Conservation (phyloP, 306 rosid genomes). For the Herpetospermum pedunculosum region DNA sequence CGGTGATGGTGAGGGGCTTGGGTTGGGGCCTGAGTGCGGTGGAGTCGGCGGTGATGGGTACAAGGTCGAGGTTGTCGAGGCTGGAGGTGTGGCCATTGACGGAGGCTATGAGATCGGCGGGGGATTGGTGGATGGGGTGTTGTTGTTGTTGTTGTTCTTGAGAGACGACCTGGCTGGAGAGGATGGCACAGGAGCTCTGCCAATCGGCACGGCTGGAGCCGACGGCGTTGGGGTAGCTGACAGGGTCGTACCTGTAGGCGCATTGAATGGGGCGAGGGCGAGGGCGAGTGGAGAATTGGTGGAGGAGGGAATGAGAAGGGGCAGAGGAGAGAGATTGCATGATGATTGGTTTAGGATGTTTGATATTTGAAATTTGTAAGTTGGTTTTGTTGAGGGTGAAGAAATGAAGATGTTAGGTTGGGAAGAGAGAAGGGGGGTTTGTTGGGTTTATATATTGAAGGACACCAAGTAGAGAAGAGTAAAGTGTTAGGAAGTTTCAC, state of each 20-base stretch:
- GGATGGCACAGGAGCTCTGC: slow-evolving; percentile 89
- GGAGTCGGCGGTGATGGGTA: slow-evolving; percentile 30
- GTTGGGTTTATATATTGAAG: slow-evolving; percentile 10
- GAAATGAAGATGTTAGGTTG: background rate
- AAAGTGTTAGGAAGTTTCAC: slow-evolving; percentile 5
- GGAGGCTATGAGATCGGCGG: slow-evolving; percentile 24
- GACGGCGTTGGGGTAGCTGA: slow-evolving; percentile 31
- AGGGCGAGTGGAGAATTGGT: background rate
- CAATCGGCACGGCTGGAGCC: slow-evolving; percentile 59
- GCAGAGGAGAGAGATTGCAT: slow-evolving; percentile 56
- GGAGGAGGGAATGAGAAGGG: slow-evolving; percentile 14
- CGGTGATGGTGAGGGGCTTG: slow-evolving; percentile 70
- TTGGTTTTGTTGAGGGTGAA: too few relatives aligned
- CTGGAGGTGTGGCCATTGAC: slow-evolving; percentile 60
- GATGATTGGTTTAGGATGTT: too few relatives aligned
- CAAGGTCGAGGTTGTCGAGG: slow-evolving; percentile 40
- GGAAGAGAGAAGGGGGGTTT: background rate
- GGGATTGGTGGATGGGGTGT: background rate
- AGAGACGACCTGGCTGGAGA: slow-evolving; percentile 57
- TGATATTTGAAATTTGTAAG: too few relatives aligned
- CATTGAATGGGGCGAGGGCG: slow-evolving; percentile 18
- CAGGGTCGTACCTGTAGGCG: slow-evolving; percentile 31
- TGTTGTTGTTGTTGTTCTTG: slow-evolving; percentile 32
- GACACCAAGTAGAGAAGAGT: background rate
- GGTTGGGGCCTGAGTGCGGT: slow-evolving; percentile 21